Evolutionary conservation across 805 yeast species (phyloP).

Genomic region (Dipodascus albidus): DNA sequence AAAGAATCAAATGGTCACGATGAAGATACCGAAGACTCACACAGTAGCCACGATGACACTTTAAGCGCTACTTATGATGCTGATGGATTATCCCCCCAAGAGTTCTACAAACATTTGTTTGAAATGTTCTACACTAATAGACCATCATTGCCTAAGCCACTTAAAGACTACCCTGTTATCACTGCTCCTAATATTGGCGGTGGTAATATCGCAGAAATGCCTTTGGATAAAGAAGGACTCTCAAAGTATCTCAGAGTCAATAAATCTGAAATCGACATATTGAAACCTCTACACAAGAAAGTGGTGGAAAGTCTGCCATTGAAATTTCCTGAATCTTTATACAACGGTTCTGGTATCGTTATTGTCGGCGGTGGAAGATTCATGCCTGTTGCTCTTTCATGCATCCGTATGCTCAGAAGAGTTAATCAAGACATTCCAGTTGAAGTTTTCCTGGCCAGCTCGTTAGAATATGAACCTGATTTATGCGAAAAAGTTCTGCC

Average conservation of each 20-base stretch:
- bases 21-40: not conserved
- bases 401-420: constrained; percentile 53
- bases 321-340: constrained; percentile 9
- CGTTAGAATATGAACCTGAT: constrained; percentile 59
- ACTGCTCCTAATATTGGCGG: not conserved
- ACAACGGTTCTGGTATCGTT: constrained; percentile 41
- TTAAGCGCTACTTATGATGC: not conserved
- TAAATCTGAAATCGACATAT: not conserved
- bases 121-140: not conserved
- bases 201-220: not conserved
- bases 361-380: constrained; percentile 75
- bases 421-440: constrained; percentile 63
- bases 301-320: not conserved
- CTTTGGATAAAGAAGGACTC: not conserved
- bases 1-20: not conserved
- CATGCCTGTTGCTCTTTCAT: constrained; percentile 57
- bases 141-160: not conserved
- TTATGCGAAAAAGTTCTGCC: constrained; percentile 59
- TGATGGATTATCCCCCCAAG: not conserved
- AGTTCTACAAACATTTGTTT: not conserved
- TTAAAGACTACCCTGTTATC: not conserved
- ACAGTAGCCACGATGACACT: not conserved
- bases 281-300: not conserved
- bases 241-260: not conserved
- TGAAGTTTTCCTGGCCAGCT: constrained; percentile 68